A percentile compares a stretch with the other conserved stretches of the same genome.
phyloP scores from a whole-genome alignment of 1,284 basidiomycete genomes.

The Pulveroboletus sp. region DNA sequence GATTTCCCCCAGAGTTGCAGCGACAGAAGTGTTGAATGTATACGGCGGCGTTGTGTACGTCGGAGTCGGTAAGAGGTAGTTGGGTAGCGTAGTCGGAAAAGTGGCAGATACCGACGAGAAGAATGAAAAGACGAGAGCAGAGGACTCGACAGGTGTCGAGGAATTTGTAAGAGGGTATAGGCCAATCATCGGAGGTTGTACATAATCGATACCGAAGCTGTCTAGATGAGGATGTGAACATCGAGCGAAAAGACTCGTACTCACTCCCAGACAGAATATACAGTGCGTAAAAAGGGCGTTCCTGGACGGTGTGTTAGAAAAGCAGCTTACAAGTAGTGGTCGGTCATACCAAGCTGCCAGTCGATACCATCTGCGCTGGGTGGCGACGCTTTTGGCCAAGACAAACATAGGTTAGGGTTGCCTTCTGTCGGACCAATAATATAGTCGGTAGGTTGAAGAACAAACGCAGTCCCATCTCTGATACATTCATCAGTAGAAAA shows the following conservation, averaged over 20 bases:
- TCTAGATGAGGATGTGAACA: constrained; percentile 6
- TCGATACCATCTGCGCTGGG: constrained; percentile 78
- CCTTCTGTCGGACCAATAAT: constrained; percentile 72
- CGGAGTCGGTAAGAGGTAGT: constrained; percentile 70
- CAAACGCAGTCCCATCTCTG: constrained; percentile 29
- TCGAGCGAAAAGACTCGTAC: constrained; percentile 8
- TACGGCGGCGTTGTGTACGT: constrained; percentile 67
- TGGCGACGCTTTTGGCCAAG: constrained; percentile 75
- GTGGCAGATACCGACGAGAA: constrained; percentile 66
- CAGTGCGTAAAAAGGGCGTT: constrained; percentile 76
- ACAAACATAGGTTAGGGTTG: constrained; percentile 70
- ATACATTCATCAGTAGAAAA: constrained; percentile 1
- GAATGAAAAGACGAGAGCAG: constrained; percentile 50
- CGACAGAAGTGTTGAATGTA: constrained; percentile 67
- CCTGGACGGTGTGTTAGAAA: constrained; percentile 41
- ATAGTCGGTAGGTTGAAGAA: constrained; percentile 79
- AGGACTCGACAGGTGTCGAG: constrained; percentile 43
- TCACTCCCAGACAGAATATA: constrained; percentile 83
- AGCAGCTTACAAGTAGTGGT: not conserved
- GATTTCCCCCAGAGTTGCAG: constrained; percentile 53
- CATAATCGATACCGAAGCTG: constrained; percentile 71
- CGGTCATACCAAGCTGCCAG: constrained; percentile 72
- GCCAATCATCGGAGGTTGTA: constrained; percentile 74
- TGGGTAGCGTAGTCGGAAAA: constrained; percentile 72
- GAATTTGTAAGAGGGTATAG: constrained; percentile 60